These are phyloP conservation scores for Cubamyces sp. DNA, from an alignment of 768 basidiomycete genomes.

Conservation along the genomic window DNA sequence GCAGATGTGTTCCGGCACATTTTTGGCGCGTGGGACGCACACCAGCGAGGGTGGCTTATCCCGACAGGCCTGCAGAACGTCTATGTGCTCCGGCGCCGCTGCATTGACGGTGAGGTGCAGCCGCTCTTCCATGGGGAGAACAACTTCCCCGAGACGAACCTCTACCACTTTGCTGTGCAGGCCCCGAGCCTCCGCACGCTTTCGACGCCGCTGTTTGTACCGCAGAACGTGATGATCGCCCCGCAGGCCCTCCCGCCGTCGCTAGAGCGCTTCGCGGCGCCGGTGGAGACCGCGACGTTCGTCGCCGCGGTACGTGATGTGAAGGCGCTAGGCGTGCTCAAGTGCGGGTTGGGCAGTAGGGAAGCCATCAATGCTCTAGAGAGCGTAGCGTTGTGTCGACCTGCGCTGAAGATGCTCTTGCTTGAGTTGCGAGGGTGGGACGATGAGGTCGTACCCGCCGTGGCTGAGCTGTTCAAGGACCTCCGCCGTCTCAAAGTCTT, in stretches of 20 bases:
- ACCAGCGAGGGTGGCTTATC: conserved; percentile 19
- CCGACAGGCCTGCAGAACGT: conserved; percentile 30
- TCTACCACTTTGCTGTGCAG: conserved; percentile 25
- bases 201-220: conserved; percentile 20
- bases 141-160: conserved; percentile 29
- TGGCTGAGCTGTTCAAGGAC: conserved; percentile 41
- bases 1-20: conserved; percentile 43
- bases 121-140: conserved; percentile 21
- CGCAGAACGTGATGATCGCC: conserved; percentile 11
- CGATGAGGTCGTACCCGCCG: conserved; percentile 48
- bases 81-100: conserved; percentile 29
- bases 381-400: conserved; percentile 30
- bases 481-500: conserved; percentile 45
- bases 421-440: conserved; percentile 46
- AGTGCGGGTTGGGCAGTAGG: conserved; percentile 23
- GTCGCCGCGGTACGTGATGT: conserved; percentile 26
- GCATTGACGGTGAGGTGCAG: conserved; percentile 8
- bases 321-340: conserved; percentile 28
- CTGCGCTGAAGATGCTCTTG: conserved; percentile 39
- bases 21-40: conserved; percentile 21
- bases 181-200: conserved; percentile 20
- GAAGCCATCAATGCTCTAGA: conserved; percentile 29
- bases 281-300: conserved; percentile 23
- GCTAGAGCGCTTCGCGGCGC: conserved; percentile 14
- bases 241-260: conserved; percentile 18